These are phyloP conservation scores for Phaseolus lunatus DNA, from an alignment of 306 rosid genomes.

Conservation along the genomic window DNA sequence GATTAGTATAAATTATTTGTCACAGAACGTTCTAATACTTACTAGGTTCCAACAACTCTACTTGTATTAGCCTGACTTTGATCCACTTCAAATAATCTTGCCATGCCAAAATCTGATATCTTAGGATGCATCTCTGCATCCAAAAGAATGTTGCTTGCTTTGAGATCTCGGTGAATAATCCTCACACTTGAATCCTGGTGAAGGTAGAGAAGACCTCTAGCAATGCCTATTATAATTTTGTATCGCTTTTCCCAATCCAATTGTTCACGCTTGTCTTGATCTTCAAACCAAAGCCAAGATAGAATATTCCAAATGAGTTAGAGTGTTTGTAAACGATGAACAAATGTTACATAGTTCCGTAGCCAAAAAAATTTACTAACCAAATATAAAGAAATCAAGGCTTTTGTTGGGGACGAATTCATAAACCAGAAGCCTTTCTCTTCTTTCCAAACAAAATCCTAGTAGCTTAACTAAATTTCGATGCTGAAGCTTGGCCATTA, in stretches of 20 bases:
- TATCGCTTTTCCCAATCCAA: conserved; percentile 49
- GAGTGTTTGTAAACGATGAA: background rate
- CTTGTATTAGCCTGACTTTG: background rate
- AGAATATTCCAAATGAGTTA: background rate
- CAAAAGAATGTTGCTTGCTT: background rate
- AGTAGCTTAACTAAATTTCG: too few relatives aligned
- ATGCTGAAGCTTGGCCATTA: too few relatives aligned
- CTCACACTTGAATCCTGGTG: background rate
- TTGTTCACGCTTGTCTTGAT: conserved; percentile 37
- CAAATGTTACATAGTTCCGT: background rate
- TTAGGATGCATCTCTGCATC: background rate
- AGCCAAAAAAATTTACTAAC: background rate
- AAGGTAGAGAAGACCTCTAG: conserved; percentile 50
- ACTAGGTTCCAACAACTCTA: conserved; percentile 51
- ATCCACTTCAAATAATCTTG: conserved; percentile 7
- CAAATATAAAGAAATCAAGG: too few relatives aligned
- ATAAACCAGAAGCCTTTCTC: too few relatives aligned
- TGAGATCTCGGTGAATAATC: conserved; percentile 10
- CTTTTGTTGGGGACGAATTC: too few relatives aligned
- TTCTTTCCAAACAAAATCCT: too few relatives aligned
- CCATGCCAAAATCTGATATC: conserved; percentile 6
- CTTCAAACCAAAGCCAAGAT: conserved; percentile 33
- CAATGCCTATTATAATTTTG: conserved; percentile 54
- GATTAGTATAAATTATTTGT: background rate
- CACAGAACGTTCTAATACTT: background rate